Percentiles rank a stretch among this genome's conserved stretches.
These are phyloP conservation scores for Ogataea philodendri DNA, from an alignment of 805 yeast genomes.

Conservation along the genomic window DNA sequence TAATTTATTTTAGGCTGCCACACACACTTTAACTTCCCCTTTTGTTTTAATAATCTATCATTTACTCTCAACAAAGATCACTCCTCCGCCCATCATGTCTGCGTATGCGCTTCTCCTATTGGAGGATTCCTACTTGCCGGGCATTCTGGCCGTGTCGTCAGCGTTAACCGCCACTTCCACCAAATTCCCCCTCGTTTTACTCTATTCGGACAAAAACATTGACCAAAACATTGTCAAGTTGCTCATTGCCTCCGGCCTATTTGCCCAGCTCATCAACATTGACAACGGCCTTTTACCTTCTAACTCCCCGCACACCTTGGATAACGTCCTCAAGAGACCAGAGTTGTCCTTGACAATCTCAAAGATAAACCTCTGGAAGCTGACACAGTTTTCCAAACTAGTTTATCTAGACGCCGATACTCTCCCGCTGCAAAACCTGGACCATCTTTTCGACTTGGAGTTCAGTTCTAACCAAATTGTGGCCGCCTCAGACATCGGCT, in stretches of 20 bases:
- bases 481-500: constrained; percentile 82
- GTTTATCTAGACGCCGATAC: constrained; percentile 64
- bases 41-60: neutral
- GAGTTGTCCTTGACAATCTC: constrained; percentile 43
- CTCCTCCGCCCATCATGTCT: constrained; percentile 12
- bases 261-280: constrained; percentile 23
- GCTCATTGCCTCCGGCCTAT: constrained; percentile 15
- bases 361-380: constrained; percentile 56
- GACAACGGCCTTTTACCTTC: constrained; percentile 24
- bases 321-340: constrained; percentile 27
- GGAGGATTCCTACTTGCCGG: constrained; percentile 37
- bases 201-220: constrained; percentile 22
- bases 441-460: constrained; percentile 28
- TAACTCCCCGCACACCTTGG: constrained; percentile 21
- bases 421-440: constrained; percentile 40
- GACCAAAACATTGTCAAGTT: constrained; percentile 15
- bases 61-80: neutral
- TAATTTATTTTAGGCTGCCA: neutral
- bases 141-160: constrained; percentile 33
- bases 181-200: constrained; percentile 23
- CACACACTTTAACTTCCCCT: neutral
- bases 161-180: constrained; percentile 25
- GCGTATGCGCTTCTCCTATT: constrained; percentile 36
- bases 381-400: constrained; percentile 41
- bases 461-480: constrained; percentile 31